phyloP scores from a whole-genome alignment of 768 basidiomycete species.

The Aureoboletus auriporus region DNA sequence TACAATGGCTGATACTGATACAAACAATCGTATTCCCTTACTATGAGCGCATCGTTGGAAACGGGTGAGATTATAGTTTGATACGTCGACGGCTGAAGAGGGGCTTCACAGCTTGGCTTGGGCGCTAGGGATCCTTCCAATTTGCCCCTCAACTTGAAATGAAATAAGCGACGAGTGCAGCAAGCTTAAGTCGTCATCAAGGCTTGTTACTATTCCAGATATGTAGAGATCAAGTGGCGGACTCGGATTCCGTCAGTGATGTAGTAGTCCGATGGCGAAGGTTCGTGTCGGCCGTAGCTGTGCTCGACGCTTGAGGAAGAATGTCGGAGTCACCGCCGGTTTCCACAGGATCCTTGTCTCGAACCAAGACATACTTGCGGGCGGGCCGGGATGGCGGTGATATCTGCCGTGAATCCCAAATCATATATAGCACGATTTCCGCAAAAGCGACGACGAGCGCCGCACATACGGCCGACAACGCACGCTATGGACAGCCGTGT shows the following conservation, averaged over 20 bases:
- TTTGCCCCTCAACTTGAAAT: too few species aligned
- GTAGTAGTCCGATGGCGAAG: constrained; percentile 21
- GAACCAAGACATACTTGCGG: constrained; percentile 2
- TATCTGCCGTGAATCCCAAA: constrained; percentile 58
- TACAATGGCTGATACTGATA: background rate
- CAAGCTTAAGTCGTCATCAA: too few species aligned
- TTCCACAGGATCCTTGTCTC: constrained; percentile 7
- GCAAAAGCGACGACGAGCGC: constrained; percentile 66
- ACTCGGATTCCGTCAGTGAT: background rate
- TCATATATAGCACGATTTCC: constrained; percentile 66
- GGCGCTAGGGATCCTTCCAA: too few species aligned
- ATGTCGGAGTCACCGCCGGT: constrained; percentile 1
- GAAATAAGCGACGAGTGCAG: too few species aligned
- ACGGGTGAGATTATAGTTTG: background rate
- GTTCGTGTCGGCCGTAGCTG: constrained; percentile 10
- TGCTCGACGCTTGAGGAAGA: constrained; percentile 17
- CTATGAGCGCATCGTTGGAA: background rate
- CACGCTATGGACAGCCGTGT: constrained; percentile 38
- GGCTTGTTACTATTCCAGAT: too few species aligned
- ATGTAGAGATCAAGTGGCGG: background rate
- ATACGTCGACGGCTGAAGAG: background rate
- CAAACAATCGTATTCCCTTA: background rate
- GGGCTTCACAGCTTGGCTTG: background rate
- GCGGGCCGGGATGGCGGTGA: constrained; percentile 4
- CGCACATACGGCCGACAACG: constrained; percentile 56